Conservation (phyloP, 805 yeast species). For the Candida khao-thaluensis region DNA sequence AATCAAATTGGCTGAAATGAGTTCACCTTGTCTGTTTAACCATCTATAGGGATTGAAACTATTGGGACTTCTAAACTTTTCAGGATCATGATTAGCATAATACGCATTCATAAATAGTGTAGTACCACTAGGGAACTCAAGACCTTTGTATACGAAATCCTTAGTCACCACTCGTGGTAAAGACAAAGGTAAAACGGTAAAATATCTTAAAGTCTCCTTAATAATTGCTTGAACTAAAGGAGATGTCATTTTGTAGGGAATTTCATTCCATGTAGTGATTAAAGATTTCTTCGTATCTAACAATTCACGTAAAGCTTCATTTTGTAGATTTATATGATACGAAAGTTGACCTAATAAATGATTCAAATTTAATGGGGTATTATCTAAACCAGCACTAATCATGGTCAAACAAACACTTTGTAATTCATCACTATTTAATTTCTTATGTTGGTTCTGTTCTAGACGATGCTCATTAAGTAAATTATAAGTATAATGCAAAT, state of each 20-base stretch:
- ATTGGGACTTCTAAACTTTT: conserved; percentile 42
- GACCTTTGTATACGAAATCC: conserved; percentile 39
- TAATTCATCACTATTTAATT: conserved; percentile 36
- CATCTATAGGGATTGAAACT: conserved; percentile 55
- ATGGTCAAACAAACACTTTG: conserved; percentile 65
- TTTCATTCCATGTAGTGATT: conserved; percentile 33
- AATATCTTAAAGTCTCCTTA: conserved; percentile 60
- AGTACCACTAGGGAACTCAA: conserved; percentile 55
- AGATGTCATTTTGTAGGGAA: conserved; percentile 32
- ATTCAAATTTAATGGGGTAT: conserved; percentile 61
- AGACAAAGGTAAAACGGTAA: conserved; percentile 65
- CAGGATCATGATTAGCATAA: conserved; percentile 66
- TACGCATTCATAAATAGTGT: conserved; percentile 63
- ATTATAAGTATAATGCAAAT: conserved; percentile 5
- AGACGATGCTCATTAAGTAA: conserved; percentile 1
- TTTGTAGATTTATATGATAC: conserved; percentile 40
- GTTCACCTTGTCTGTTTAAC: conserved; percentile 24
- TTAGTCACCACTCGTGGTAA: conserved; percentile 63
- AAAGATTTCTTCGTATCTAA: conserved; percentile 14
- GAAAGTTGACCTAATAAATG: conserved; percentile 58
- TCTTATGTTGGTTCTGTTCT: conserved; percentile 7
- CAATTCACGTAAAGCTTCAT: conserved; percentile 43
- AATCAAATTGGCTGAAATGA: conserved; percentile 17
- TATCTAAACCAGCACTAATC: conserved; percentile 80
- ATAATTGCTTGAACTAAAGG: conserved; percentile 56